Percentiles rank a stretch among this genome's conserved stretches.
Conservation (phyloP, 306 rosid genomes). For the Biancaea sappan region DNA sequence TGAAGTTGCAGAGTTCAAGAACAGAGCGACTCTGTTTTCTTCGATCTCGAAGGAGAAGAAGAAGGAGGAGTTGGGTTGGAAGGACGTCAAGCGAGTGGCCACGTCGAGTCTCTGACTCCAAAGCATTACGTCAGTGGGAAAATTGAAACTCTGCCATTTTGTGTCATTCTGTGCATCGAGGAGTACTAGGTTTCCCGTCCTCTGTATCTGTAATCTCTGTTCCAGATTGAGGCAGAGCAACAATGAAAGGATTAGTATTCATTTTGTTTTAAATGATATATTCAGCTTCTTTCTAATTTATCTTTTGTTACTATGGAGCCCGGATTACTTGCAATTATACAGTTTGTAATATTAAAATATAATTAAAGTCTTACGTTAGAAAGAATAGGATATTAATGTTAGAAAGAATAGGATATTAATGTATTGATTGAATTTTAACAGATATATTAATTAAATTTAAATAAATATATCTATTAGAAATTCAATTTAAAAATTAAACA, state of each 20-base stretch:
- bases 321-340: no score
- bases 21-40: conserved; percentile 57
- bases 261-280: no score
- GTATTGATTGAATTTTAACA: no score
- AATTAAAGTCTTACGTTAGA: no score
- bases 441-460: no score
- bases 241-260: conserved; percentile 32
- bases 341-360: no score
- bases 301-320: no score
- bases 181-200: conserved; percentile 75
- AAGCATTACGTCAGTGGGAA: conserved; percentile 84
- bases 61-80: conserved; percentile 50
- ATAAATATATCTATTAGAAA: no score
- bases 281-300: no score
- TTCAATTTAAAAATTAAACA: no score
- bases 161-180: conserved; percentile 51
- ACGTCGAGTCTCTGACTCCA: conserved; percentile 83
- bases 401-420: no score
- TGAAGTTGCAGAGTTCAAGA: conserved; percentile 54
- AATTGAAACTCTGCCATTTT: conserved; percentile 97
- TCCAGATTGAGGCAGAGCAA: conserved; percentile 32
- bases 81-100: conserved; percentile 73
- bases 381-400: no score
- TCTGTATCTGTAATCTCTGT: conserved; percentile 65
- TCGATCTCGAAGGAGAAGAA: conserved; percentile 79